These are phyloP conservation scores for Triadica sebifera DNA, from an alignment of 345 rosid genomes.

Conservation along the genomic window DNA sequence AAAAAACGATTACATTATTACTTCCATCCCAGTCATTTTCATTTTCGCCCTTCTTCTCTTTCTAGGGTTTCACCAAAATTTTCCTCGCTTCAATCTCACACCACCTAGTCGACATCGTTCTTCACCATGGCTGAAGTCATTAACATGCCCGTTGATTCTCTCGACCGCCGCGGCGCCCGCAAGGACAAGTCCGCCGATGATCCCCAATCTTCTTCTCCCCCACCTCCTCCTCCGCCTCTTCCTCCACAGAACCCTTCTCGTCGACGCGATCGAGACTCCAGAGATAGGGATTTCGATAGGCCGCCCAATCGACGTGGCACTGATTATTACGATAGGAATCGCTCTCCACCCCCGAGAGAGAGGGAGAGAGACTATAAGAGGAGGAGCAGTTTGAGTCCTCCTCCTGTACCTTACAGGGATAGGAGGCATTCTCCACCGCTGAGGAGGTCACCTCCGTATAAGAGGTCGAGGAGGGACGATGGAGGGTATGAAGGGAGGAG, in stretches of 20 bases:
- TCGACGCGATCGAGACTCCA: conserved; percentile 72
- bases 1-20: too few relatives aligned
- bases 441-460: conserved; percentile 79
- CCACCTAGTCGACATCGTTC: background rate
- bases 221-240: background rate
- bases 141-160: conserved; percentile 59
- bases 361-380: conserved; percentile 69
- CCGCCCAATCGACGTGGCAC: conserved; percentile 55
- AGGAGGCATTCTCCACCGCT: conserved; percentile 67
- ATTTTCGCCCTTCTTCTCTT: background rate
- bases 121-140: conserved; percentile 69
- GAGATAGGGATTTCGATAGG: conserved; percentile 67
- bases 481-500: conserved; percentile 80
- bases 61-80: conserved; percentile 11
- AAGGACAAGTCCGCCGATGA: conserved; percentile 35
- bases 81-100: background rate
- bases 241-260: conserved; percentile 29
- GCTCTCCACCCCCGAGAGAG: conserved; percentile 49
- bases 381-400: conserved; percentile 74
- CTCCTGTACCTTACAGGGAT: conserved; percentile 69
- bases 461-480: conserved; percentile 86
- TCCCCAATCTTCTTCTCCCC: conserved; percentile 33
- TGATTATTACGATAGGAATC: conserved; percentile 66
- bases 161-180: conserved; percentile 33
- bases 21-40: background rate